Percentiles rank a stretch among this genome's conserved stretches.
These are phyloP conservation scores for Leishmania tropica DNA, from an alignment of 208 protist genomes.

Conservation along the genomic window DNA sequence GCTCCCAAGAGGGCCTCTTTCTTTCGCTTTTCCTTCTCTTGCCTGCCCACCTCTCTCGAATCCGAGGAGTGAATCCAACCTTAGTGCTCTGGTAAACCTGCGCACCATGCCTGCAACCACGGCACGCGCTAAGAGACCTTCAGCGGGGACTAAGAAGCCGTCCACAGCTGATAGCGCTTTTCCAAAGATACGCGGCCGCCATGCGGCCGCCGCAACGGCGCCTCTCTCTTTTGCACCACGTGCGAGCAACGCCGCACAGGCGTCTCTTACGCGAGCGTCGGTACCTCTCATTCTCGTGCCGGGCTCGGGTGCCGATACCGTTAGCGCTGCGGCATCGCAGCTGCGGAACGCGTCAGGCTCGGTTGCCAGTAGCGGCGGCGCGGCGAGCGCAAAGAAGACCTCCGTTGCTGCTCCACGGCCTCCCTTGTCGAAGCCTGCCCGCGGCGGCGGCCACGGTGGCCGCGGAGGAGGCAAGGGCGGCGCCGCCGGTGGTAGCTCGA, in stretches of 20 bases:
- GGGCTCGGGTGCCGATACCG: not conserved
- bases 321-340: not conserved
- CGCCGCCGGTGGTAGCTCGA: not conserved
- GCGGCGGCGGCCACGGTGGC: slow-evolving; percentile 1
- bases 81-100: not conserved
- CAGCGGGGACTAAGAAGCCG: slow-evolving; percentile 11
- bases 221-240: not conserved
- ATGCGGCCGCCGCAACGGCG: not conserved
- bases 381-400: slow-evolving; percentile 15
- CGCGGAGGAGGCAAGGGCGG: slow-evolving; percentile 12
- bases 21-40: not conserved
- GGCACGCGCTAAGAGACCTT: slow-evolving; percentile 1
- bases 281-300: not conserved
- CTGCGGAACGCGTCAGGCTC: slow-evolving; percentile 25
- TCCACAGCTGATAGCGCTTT: slow-evolving; percentile 3
- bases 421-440: slow-evolving; percentile 1
- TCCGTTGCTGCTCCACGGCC: slow-evolving; percentile 4
- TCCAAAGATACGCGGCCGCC: slow-evolving; percentile 17
- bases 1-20: not conserved
- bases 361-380: slow-evolving; percentile 18
- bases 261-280: slow-evolving; percentile 7
- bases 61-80: not conserved
- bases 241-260: not conserved
- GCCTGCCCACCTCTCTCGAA: not conserved
- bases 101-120: slow-evolving; percentile 8